These are phyloP conservation scores for Phytophthora tentaculata DNA, from an alignment of 352 stramenopile species.

Conservation along the genomic window DNA sequence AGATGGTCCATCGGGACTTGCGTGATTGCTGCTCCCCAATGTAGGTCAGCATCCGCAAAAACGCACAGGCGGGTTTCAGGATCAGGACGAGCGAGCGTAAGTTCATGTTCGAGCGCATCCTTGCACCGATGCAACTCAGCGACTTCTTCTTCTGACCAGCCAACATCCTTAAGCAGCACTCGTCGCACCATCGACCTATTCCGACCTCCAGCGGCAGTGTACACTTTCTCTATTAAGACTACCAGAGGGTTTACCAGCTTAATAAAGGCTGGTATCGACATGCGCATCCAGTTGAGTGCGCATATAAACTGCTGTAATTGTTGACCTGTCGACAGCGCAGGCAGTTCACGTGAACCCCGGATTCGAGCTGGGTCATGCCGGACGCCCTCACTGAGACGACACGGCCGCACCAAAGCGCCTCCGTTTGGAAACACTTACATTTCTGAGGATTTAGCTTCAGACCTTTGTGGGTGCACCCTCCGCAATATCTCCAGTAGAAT, in stretches of 20 bases:
- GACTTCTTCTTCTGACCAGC: neutral
- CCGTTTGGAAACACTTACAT: neutral
- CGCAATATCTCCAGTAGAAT: neutral
- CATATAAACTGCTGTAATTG: slow-evolving; percentile 1
- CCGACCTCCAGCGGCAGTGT: neutral
- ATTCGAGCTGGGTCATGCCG: neutral
- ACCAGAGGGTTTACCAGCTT: neutral
- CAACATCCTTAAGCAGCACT: neutral
- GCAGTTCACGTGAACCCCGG: neutral
- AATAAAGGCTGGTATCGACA: neutral
- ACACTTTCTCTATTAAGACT: neutral
- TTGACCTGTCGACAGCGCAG: neutral
- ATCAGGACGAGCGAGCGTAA: neutral
- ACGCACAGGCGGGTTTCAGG: neutral
- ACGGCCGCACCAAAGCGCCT: neutral
- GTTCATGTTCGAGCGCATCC: neutral
- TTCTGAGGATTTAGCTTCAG: slow-evolving; percentile 1
- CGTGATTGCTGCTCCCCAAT: neutral
- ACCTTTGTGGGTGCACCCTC: neutral
- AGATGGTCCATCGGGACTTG: neutral
- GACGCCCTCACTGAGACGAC: neutral
- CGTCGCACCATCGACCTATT: neutral
- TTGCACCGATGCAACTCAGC: neutral
- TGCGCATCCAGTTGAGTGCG: neutral
- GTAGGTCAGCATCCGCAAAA: neutral